Evolutionary conservation across 2,329 filamentous ascomycete species (phyloP), one percentile per base, ranked within the genome.

Genomic region (Penicillium digitatum): DNA sequence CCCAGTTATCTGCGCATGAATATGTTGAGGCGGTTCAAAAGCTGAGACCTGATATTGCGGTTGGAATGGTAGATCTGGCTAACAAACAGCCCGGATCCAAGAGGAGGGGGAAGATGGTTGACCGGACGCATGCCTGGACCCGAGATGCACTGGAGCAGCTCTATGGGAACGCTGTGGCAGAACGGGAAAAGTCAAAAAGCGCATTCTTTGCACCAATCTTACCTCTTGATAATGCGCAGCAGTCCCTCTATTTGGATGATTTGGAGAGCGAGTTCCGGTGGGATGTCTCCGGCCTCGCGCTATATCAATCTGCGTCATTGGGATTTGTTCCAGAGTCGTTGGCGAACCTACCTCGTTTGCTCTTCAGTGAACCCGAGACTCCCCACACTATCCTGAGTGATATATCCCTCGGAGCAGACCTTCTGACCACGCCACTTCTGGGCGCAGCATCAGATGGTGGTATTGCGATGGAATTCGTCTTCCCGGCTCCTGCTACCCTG

Each of bases 51-150:
- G 93, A 99, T 68, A 87, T 97, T 51, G 83, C 87, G 34, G 80
- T 97, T 24, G 86, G 86, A 0, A 74, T 95, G 48, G 88, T 87
- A 5, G 94, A 99, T 72, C 71, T 86, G 22, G 81, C 79, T 81
- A 31, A 82, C 82, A 62, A 76, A 78, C 60, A 78, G 4, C 82
- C 88, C 0, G 83, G 86, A 3, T 76, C 81, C 10, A 96, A 95
- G 74, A 82, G 92, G 43, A 83, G 88, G 44, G 79, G 85, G 34
- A 91, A 89, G 66, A 96, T 96, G 86, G 87, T 85, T 24, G 90
- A 94, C 67, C 82, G 93, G 54, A 96, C 90, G 0, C 88, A 94
- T 69, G 81, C 83, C 35, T 97, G 91, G 90, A 78, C 93, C 18
- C 82, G 84, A 24, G 82, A 88, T 59, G 84, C 90, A 48, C 78